phyloP scores from a whole-genome alignment of 192 early-diverging fungal species.

The Rhizoclosmatium globosum region DNA sequence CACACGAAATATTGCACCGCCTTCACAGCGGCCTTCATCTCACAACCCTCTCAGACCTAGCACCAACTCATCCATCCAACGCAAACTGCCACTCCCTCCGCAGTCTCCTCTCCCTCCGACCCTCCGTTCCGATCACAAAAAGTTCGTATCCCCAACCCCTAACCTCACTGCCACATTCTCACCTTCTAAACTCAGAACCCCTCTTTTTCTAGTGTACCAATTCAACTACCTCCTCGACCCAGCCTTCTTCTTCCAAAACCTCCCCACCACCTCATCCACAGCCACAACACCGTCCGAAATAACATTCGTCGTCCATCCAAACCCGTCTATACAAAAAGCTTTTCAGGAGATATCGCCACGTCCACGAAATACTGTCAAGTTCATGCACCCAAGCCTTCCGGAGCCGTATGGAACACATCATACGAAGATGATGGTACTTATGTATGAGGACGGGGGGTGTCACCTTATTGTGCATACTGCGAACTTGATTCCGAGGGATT shows the following conservation, averaged over 20 bases:
- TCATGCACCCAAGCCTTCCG: too few species aligned
- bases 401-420: slow-evolving; percentile 65
- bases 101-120: slow-evolving; percentile 7
- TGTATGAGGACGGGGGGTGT: slow-evolving; percentile 52
- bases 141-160: too few species aligned
- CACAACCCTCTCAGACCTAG: neutral
- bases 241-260: slow-evolving; percentile 22
- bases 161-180: too few species aligned
- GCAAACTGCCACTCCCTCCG: neutral
- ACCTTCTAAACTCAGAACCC: too few species aligned
- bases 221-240: slow-evolving; percentile 40
- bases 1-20: neutral
- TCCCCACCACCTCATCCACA: neutral
- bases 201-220: neutral
- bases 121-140: neutral
- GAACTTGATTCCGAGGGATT: slow-evolving; percentile 68
- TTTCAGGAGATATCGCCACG: too few species aligned
- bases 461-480: slow-evolving; percentile 70
- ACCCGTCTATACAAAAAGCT: neutral
- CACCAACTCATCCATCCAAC: neutral
- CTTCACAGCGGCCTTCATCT: neutral
- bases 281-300: neutral
- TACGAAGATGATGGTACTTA: slow-evolving; percentile 70
- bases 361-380: too few species aligned
- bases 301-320: slow-evolving; percentile 19